Conservation (phyloP, 345 rosid genomes). For the Excoecaria agallocha region DNA sequence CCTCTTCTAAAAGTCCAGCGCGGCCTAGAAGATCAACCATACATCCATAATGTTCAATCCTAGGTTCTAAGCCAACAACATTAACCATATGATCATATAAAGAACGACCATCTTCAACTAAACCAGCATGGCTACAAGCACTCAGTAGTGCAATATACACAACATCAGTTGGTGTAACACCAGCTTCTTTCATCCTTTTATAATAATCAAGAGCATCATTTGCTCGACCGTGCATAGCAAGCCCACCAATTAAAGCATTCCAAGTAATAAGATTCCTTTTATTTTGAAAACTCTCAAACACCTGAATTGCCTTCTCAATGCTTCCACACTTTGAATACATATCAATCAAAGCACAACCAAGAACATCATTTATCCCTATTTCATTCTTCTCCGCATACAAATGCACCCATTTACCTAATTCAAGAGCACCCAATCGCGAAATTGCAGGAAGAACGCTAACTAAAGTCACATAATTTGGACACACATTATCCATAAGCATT, state of each 20-base stretch:
- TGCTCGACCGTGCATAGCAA: constrained; percentile 52
- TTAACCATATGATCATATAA: constrained; percentile 46
- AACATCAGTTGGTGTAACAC: constrained; percentile 46
- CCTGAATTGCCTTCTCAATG: constrained; percentile 47
- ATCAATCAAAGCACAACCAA: constrained; percentile 53
- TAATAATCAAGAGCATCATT: constrained; percentile 45
- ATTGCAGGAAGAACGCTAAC: constrained; percentile 56
- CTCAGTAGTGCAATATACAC: constrained; percentile 54
- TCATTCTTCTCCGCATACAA: constrained; percentile 44
- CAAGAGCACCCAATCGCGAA: constrained; percentile 50
- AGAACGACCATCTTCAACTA: constrained; percentile 48
- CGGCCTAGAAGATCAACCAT: constrained; percentile 81
- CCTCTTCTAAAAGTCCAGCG: constrained; percentile 56
- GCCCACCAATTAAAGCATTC: constrained; percentile 56
- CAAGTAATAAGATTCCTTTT: constrained; percentile 49
- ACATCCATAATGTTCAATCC: constrained; percentile 67
- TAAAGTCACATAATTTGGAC: constrained; percentile 48
- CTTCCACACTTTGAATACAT: constrained; percentile 65
- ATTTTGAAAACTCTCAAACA: constrained; percentile 43
- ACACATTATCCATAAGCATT: constrained; percentile 42
- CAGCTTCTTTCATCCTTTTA: constrained; percentile 44
- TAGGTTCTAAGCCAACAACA: constrained; percentile 48
- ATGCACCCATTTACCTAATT: constrained; percentile 57
- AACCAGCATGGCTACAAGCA: constrained; percentile 62
- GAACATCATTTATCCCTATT: constrained; percentile 40